Conservation (phyloP, 2,329 filamentous ascomycete genomes). For the Talaromyces sp. region DNA sequence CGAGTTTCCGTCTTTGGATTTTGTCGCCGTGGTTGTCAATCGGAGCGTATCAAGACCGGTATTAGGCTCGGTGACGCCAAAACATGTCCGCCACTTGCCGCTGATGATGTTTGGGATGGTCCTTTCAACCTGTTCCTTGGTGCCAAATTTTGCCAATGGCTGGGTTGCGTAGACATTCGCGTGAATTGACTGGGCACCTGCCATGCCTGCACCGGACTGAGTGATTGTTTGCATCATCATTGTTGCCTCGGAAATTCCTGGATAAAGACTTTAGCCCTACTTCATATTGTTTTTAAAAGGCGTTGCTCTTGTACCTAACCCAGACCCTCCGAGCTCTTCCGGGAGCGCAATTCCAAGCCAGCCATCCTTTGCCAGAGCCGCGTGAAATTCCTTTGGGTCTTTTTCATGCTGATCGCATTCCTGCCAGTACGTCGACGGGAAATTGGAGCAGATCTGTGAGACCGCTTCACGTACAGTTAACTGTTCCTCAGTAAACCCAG, state of each 20-base stretch:
- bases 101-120: conserved; percentile 68
- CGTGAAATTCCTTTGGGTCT: conserved; percentile 72
- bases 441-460: conserved; percentile 62
- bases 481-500: conserved; percentile 69
- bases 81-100: conserved; percentile 69
- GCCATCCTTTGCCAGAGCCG: conserved; percentile 67
- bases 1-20: conserved; percentile 46
- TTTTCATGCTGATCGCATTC: conserved; percentile 64
- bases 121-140: conserved; percentile 56
- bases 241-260: conserved; percentile 70
- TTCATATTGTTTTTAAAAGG: too few relatives aligned
- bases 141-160: conserved; percentile 68
- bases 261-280: neutral
- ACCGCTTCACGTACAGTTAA: conserved; percentile 68
- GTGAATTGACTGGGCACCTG: conserved; percentile 57
- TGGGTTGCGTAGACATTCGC: conserved; percentile 60
- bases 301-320: conserved; percentile 39
- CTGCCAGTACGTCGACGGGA: conserved; percentile 68
- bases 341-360: conserved; percentile 80
- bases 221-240: conserved; percentile 85
- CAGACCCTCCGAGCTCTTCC: conserved; percentile 68
- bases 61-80: conserved; percentile 81
- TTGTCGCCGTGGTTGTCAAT: conserved; percentile 61
- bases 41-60: conserved; percentile 74
- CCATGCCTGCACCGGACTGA: conserved; percentile 75